Base-by-base conservation (phyloP, 2,329 filamentous ascomycete species). In the Chaetomium strumarium region DNA sequence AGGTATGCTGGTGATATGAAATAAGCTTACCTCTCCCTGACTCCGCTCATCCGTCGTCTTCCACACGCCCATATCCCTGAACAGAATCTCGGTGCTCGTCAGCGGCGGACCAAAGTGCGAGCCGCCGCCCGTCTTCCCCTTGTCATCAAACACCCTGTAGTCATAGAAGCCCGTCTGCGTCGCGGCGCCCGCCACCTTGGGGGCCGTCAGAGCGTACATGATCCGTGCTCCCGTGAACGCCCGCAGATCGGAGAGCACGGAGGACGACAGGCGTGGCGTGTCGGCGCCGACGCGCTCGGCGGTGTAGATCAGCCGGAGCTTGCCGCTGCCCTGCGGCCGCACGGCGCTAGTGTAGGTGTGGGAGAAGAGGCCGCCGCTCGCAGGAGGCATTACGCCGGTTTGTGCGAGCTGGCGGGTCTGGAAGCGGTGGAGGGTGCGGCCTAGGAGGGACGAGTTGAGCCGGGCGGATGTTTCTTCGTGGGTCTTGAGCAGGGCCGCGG, bases 161-260 rank as follows among this genome's bases (percentile, higher is more conserved):
- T 97, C 92, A 65, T 88, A 95, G 37, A 91, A 78, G 56, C 88
- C 84, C 8, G 88, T 95, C 71, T 97, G 92, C 1, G 86, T 76
- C n/a, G 95, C 81, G 1, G 91, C 86, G 36, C 93, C 93, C 2
- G 91, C 92, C n/a, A 97, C 88, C 55, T 82, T 81, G 20, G 89
- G 75, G 1, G 87, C 84, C 16, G 90, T 87, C 50, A 99, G 76
- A 3, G 90, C 91, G 68, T 97, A 96, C 46, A 95, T 77, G 52
- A 96, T 76, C 47, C 90, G 82, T 1, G 90, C 85, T 29, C 86
- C 81, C 2, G 87, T 88, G 68, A 90, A 88, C 48, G 95, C 79
- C 42, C 91, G 83, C 52, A 97, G 71, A 64, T 96, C 89, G 0
- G 87, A 89, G 38, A 97, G 75, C 46, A 84, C 80, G 19, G 78